Conservation (phyloP, 805 yeast genomes). For the Saccharomyces cerevisiae region DNA sequence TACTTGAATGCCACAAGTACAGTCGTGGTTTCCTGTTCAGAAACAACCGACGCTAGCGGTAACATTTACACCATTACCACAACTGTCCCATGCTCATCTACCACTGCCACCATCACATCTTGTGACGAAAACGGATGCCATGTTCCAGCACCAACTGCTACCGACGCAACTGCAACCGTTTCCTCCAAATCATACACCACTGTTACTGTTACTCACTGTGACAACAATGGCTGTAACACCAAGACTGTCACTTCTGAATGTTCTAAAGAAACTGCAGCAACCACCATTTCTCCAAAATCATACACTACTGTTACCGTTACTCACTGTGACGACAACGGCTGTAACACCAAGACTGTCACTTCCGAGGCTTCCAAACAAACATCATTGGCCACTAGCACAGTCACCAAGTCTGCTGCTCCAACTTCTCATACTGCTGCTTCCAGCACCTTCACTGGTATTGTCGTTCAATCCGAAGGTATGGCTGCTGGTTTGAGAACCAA, state of each 20-base stretch:
- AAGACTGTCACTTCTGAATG: background rate
- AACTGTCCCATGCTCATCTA: slow-evolving; percentile 2
- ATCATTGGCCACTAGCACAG: background rate
- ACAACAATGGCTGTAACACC: background rate
- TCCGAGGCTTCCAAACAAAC: background rate
- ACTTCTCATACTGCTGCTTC: background rate
- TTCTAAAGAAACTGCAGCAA: background rate
- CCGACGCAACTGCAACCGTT: slow-evolving; percentile 1
- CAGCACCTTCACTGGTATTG: background rate
- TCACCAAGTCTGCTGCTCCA: background rate
- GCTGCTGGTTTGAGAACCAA: background rate
- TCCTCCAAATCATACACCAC: background rate
- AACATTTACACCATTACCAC: background rate
- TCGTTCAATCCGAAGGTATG: background rate
- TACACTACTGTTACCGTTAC: background rate
- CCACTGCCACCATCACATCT: slow-evolving; percentile 4
- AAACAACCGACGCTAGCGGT: background rate
- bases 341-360: background rate
- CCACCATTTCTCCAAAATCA: background rate
- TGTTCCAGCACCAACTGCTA: background rate
- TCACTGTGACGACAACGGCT: background rate
- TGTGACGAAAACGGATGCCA: slow-evolving; percentile 1
- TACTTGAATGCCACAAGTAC: background rate
- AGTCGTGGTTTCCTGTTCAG: background rate
- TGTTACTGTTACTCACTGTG: background rate